phyloP scores from a whole-genome alignment of 2,329 filamentous ascomycete species.

The Trichoderma koningiopsis region DNA sequence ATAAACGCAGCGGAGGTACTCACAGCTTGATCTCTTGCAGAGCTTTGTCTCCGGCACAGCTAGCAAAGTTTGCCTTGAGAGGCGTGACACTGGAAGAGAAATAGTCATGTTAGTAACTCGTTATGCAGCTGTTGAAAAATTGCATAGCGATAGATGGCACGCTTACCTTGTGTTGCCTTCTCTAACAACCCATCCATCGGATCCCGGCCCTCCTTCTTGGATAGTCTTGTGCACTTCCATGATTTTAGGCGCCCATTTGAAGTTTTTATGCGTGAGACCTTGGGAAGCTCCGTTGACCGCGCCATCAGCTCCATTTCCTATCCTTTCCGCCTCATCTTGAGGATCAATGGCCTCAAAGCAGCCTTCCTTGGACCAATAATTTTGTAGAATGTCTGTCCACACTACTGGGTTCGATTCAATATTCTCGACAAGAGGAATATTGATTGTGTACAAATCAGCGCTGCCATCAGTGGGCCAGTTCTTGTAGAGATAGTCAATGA shows the following conservation, averaged over 20 bases:
- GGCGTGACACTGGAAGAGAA: slow-evolving; percentile 71
- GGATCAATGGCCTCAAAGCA: slow-evolving; percentile 81
- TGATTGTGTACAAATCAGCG: slow-evolving; percentile 87
- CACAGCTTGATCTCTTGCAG: slow-evolving; percentile 79
- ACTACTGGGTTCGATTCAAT: slow-evolving; percentile 72
- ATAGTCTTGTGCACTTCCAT: slow-evolving; percentile 85
- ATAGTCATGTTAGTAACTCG: slow-evolving; percentile 22
- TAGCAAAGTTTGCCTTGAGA: slow-evolving; percentile 90
- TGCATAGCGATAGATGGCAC: neutral
- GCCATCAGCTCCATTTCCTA: slow-evolving; percentile 66
- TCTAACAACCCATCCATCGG: slow-evolving; percentile 91
- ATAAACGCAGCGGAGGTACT: slow-evolving; percentile 51
- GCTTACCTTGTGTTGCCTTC: slow-evolving; percentile 81
- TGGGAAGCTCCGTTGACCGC: slow-evolving; percentile 44
- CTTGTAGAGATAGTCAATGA: slow-evolving; percentile 76
- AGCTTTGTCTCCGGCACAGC: slow-evolving; percentile 62
- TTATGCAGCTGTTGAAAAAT: neutral
- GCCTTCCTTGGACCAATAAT: slow-evolving; percentile 81
- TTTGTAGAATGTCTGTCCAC: slow-evolving; percentile 88
- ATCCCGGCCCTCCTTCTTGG: slow-evolving; percentile 75
- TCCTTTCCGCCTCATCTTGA: slow-evolving; percentile 66
- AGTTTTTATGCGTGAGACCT: slow-evolving; percentile 77
- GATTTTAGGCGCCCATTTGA: slow-evolving; percentile 92
- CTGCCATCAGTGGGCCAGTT: slow-evolving; percentile 69
- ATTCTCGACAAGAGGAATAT: slow-evolving; percentile 80